A percentile compares a stretch with the other conserved stretches of the same genome.
These are phyloP conservation scores for Solanum phureja DNA, from an alignment of 257 asterid genomes.

Conservation along the genomic window DNA sequence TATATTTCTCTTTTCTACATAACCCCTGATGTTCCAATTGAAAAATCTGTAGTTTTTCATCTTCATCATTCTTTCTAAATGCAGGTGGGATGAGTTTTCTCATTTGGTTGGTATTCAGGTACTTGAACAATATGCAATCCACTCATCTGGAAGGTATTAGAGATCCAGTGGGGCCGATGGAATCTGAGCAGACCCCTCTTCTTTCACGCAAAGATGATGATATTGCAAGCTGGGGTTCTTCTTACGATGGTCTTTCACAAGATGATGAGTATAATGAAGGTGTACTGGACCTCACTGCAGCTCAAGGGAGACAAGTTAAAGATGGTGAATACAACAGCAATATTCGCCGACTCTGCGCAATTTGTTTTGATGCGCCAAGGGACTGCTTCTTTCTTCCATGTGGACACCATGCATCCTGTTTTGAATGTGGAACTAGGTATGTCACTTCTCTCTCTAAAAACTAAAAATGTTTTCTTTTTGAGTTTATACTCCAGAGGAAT, in stretches of 20 bases:
- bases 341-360: slow-evolving; percentile 47
- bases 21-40: neutral
- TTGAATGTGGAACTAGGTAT: slow-evolving; percentile 69
- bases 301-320: slow-evolving; percentile 24
- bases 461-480: neutral
- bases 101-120: slow-evolving; percentile 27
- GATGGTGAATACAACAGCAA: slow-evolving; percentile 27
- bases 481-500: neutral
- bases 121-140: slow-evolving; percentile 15
- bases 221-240: slow-evolving; percentile 37
- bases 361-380: slow-evolving; percentile 84
- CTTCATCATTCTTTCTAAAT: neutral
- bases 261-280: slow-evolving; percentile 30
- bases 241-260: slow-evolving; percentile 42
- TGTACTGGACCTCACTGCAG: slow-evolving; percentile 7
- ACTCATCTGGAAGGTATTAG: slow-evolving; percentile 14
- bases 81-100: slow-evolving; percentile 49
- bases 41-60: neutral
- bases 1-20: slow-evolving; percentile 11
- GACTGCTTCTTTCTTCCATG: slow-evolving; percentile 83
- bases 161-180: slow-evolving; percentile 15
- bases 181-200: slow-evolving; percentile 45
- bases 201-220: slow-evolving; percentile 48
- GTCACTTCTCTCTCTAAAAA: neutral
- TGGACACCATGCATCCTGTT: slow-evolving; percentile 82